Percentiles rank a stretch among this genome's conserved stretches.
Conservation (phyloP, 371 early-diverging fungal species). For the Mucor saturninus region DNA sequence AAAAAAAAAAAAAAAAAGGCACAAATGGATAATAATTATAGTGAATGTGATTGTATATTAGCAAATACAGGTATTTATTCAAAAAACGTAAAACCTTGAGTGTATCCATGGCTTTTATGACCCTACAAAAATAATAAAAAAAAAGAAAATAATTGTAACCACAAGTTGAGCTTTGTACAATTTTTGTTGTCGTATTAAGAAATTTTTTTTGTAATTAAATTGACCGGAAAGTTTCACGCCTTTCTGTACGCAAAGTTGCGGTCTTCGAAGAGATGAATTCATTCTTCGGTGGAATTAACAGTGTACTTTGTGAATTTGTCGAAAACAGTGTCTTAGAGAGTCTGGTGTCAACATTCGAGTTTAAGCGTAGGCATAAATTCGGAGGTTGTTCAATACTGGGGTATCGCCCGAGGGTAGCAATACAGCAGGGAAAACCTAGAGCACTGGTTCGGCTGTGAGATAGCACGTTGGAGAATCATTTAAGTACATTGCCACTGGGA, state of each 20-base stretch:
- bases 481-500: slow-evolving; percentile 41
- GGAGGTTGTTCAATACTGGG: slow-evolving; percentile 61
- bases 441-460: slow-evolving; percentile 60
- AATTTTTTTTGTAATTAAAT: not conserved
- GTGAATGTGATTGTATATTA: no score
- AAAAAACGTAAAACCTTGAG: no score
- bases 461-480: slow-evolving; percentile 60
- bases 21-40: no score
- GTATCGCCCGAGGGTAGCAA: slow-evolving; percentile 65
- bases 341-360: slow-evolving; percentile 58
- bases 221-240: slow-evolving; percentile 20
- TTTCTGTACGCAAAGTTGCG: slow-evolving; percentile 19
- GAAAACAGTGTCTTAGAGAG: slow-evolving; percentile 59
- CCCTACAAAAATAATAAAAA: not conserved
- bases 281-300: slow-evolving; percentile 45
- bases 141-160: no score
- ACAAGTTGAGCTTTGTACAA: no score
- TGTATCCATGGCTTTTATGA: no score
- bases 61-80: no score
- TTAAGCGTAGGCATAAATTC: slow-evolving; percentile 40
- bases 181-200: no score
- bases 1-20: no score
- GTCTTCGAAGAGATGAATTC: slow-evolving; percentile 56
- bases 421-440: slow-evolving; percentile 68
- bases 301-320: slow-evolving; percentile 41